Evolutionary conservation across 768 basidiomycete species (phyloP).

Genomic region (Rhizopogon rudus): DNA sequence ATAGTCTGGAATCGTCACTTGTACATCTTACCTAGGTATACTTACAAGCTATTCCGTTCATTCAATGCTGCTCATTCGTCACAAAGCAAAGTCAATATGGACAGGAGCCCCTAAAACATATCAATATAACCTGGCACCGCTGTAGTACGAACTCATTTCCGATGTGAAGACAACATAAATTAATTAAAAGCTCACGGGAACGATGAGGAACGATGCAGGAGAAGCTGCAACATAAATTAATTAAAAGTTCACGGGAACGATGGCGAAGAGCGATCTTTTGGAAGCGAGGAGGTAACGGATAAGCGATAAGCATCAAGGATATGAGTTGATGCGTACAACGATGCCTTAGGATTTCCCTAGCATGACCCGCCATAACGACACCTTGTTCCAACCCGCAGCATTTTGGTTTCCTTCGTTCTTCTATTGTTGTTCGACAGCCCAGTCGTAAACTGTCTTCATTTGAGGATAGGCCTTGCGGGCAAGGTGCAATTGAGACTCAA

Average conservation of each 20-base stretch:
- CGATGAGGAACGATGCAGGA: background rate
- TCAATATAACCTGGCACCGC: too few species aligned
- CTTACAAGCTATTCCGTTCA: background rate
- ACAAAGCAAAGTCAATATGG: conserved; percentile 1
- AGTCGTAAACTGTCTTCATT: conserved; percentile 24
- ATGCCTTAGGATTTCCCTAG: conserved; percentile 16
- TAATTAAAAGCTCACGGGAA: background rate
- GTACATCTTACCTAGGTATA: background rate
- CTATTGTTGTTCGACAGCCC: conserved; percentile 17
- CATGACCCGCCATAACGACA: conserved; percentile 17
- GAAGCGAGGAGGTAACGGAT: background rate
- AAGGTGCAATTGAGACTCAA: conserved; percentile 16
- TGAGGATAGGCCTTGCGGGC: conserved; percentile 19
- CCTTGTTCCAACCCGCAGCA: conserved; percentile 20
- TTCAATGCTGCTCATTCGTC: background rate
- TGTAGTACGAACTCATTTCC: too few species aligned
- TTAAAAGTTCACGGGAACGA: background rate
- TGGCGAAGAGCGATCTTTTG: background rate
- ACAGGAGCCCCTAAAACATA: background rate
- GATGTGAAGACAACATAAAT: background rate
- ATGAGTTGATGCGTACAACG: background rate
- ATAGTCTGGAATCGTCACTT: background rate
- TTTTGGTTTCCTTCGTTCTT: background rate
- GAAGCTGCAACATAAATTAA: background rate
- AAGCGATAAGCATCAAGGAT: too few species aligned